Base-by-base conservation (phyloP, 805 yeast species). In the Candida parachauliodes region DNA sequence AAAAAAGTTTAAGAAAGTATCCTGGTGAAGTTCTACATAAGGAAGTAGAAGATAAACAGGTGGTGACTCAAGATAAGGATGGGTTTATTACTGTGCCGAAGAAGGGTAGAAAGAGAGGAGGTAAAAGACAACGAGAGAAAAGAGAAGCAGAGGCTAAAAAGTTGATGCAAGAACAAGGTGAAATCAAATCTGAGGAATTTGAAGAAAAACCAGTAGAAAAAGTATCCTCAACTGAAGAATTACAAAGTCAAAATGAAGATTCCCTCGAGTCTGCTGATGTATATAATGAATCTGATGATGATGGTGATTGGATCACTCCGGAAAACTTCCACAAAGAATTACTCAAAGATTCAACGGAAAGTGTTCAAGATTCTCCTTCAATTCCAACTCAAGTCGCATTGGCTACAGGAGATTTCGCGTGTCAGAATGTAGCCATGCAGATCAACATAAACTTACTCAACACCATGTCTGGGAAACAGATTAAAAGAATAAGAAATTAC, bases 331-430 rank as follows among this genome's bases (percentile, higher is more conserved):
- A 76, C 28, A 87, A 83, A 49, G 79, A 77, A 37, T 72, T 86
- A 55, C 57, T 79, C 27, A 81, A 79, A 54, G 91, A 87, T 50
- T 75, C 46, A 70, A 50, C 83, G 28, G 88, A 81, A 51, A 73
- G 75, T 41, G 68, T 77, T 8, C 57, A 56, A 36, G 73, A 64
- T 29, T 37, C 62, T 15, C 51, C 62, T 10, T 51, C 55, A 12
- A 17, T 33, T 3, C 54, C 47, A 5, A 72, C 82, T 41, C 76
- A 80, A 45, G 93, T 83, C 14, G 98, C 97, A 2, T 63, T 93
- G 34, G 82, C 96, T 0, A 84, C 97, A 0, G 95, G 95, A 19
- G 99, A 93, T 76, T 93, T 91, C 65, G 98, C 99, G 2, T 87
- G 91, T 52, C 99, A 93, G 61, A 93, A 93, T 60, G 96, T 89